Percentiles rank a stretch among this genome's conserved stretches.
phyloP scores from a whole-genome alignment of 1,284 basidiomycete species.

The Ganoderma meredithae region DNA sequence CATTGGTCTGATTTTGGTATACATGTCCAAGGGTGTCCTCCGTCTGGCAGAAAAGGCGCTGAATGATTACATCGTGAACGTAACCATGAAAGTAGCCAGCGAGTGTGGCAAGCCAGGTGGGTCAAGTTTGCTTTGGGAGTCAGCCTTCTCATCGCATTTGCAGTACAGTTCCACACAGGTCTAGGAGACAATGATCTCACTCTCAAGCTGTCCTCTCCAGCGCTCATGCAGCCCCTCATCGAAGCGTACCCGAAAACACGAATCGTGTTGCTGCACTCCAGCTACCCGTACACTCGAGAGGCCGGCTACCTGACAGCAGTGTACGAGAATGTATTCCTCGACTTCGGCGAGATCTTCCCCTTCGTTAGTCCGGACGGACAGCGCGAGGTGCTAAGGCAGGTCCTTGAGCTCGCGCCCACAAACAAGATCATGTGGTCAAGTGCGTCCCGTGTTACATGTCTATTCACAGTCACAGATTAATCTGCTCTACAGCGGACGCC shows the following conservation, averaged over 20 bases:
- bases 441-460: slow-evolving; percentile 42
- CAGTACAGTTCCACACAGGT: slow-evolving; percentile 85
- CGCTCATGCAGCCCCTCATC: slow-evolving; percentile 72
- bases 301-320: slow-evolving; percentile 76
- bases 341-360: slow-evolving; percentile 84
- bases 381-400: slow-evolving; percentile 60
- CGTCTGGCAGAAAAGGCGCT: slow-evolving; percentile 67
- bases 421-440: slow-evolving; percentile 84
- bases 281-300: slow-evolving; percentile 78
- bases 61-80: slow-evolving; percentile 72
- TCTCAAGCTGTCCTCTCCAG: slow-evolving; percentile 65
- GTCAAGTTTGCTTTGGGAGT: slow-evolving; percentile 12
- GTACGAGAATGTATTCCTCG: slow-evolving; percentile 77
- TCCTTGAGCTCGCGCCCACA: slow-evolving; percentile 74
- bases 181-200: slow-evolving; percentile 77
- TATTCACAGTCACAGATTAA: background rate
- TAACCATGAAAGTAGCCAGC: slow-evolving; percentile 59
- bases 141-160: background rate
- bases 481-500: slow-evolving; percentile 61
- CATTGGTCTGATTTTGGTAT: slow-evolving; percentile 32
- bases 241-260: slow-evolving; percentile 63
- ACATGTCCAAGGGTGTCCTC: slow-evolving; percentile 41
- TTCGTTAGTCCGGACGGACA: slow-evolving; percentile 70
- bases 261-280: slow-evolving; percentile 75
- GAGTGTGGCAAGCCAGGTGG: slow-evolving; percentile 63